Base-by-base conservation (phyloP, 352 stramenopile species). In the Pythium phragmitis region DNA sequence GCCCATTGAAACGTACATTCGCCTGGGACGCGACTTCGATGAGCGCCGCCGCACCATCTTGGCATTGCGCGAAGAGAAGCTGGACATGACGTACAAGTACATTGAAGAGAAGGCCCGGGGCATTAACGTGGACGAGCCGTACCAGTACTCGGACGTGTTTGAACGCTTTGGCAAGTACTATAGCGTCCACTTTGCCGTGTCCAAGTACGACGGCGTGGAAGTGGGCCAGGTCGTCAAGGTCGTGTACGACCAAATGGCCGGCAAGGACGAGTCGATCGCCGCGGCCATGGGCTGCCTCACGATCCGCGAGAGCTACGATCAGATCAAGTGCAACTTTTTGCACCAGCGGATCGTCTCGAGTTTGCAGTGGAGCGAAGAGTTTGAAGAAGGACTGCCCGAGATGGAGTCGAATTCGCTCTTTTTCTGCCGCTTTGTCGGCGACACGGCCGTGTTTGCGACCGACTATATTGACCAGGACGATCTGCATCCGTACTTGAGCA, bases 151-250 rank as follows among this genome's bases (percentile, higher is more conserved):
- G 30, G 83, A 92, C 65, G 82, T 81, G 72, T 92, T 92, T 65
- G 83, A 92, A 64, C 82, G 85, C 55, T 92, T 90, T 39, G 83
- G 83, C 61, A 92, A 92, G 65, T 79, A 81, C 62, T 92, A 92
- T 68, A 89, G 70, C 51, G 78, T 90, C 12, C 79, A 90, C 63
- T 90, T 92, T 52, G 72, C 76, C 34, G 84, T 92, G 50, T 87
- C 79, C 46, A 87, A 81, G 65, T 88, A 87, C 70, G 81, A 92
- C 21, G 81, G 73, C 26, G 79, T 89, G 4, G 74, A 73, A 19
- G 76, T 92, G 3, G 77, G 77, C 16, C 72, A 88, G 36, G 79
- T 90, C 26, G 80, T 78, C 19, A 77, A 82, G 37, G 79, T 81
- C 7, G 80, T 92, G 34, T 89, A 90, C 67, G 74, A 90, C 33